Conservation (phyloP, 2,329 filamentous ascomycete species). For the Colletotrichum sp. region DNA sequence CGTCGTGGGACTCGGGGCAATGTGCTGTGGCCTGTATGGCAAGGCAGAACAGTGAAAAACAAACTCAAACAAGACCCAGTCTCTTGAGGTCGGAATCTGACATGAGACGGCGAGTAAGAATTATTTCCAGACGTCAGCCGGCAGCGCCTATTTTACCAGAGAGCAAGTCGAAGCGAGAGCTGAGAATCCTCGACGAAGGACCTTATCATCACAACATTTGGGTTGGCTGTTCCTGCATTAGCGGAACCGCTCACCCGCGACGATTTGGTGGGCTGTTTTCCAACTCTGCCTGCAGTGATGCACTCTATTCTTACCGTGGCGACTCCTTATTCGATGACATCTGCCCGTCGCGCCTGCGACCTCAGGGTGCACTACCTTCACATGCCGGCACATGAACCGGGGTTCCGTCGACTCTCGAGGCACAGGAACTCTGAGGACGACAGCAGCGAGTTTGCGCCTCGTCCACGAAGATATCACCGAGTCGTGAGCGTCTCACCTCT, state of each 20-base stretch:
- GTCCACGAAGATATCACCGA: neutral
- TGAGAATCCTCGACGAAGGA: neutral
- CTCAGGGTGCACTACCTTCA: neutral
- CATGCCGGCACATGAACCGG: neutral
- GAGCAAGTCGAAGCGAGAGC: neutral
- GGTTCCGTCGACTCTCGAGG: neutral
- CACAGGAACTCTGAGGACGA: neutral
- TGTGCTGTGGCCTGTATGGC: neutral
- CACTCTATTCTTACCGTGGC: constrained; percentile 9
- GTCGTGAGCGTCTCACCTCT: neutral
- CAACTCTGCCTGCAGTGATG: neutral
- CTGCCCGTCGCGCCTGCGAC: neutral
- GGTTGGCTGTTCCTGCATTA: constrained; percentile 19
- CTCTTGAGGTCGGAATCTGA: neutral
- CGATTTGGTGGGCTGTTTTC: neutral
- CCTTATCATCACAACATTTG: neutral
- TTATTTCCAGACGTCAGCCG: neutral
- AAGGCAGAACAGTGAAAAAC: neutral
- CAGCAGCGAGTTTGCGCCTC: neutral
- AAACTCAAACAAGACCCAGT: neutral
- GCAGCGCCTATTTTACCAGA: neutral
- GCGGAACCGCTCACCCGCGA: constrained; percentile 8
- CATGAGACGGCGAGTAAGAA: neutral
- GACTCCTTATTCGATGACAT: constrained; percentile 10
- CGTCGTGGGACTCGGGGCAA: constrained; percentile 1